Conservation (phyloP, 352 stramenopile species). For the Phytopythium aichiense region DNA sequence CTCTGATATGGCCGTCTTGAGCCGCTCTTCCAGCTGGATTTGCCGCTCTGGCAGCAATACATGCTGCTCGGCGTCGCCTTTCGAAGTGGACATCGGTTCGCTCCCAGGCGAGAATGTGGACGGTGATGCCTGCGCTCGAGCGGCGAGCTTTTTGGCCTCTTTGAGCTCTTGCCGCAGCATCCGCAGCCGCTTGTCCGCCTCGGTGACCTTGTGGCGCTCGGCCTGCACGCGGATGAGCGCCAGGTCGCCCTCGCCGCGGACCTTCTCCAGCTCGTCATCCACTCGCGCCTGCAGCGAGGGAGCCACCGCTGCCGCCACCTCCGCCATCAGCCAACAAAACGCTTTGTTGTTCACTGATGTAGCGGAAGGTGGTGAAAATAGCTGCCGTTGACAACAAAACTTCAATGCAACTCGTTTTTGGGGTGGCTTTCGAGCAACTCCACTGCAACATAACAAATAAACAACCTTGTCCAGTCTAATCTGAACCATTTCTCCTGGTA, state of each 20-base stretch:
- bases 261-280: slow-evolving; percentile 88
- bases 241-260: slow-evolving; percentile 63
- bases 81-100: background rate
- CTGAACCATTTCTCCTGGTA: background rate
- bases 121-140: background rate
- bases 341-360: background rate
- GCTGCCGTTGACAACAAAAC: background rate
- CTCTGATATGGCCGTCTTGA: slow-evolving; percentile 39
- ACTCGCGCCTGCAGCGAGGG: slow-evolving; percentile 20
- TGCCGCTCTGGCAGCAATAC: slow-evolving; percentile 21
- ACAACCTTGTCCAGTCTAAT: background rate
- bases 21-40: slow-evolving; percentile 78
- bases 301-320: background rate
- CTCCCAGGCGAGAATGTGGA: background rate
- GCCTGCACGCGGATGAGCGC: slow-evolving; percentile 67
- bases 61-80: background rate
- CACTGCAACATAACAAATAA: background rate
- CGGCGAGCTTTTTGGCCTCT: slow-evolving; percentile 68
- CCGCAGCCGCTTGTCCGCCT: slow-evolving; percentile 85
- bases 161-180: slow-evolving; percentile 81
- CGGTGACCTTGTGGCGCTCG: slow-evolving; percentile 85
- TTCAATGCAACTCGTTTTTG: background rate
- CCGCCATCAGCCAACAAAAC: background rate
- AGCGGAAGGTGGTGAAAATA: background rate
- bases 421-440: background rate